Base-by-base conservation (phyloP, 805 yeast species). In the Ascoidea rubescens region DNA sequence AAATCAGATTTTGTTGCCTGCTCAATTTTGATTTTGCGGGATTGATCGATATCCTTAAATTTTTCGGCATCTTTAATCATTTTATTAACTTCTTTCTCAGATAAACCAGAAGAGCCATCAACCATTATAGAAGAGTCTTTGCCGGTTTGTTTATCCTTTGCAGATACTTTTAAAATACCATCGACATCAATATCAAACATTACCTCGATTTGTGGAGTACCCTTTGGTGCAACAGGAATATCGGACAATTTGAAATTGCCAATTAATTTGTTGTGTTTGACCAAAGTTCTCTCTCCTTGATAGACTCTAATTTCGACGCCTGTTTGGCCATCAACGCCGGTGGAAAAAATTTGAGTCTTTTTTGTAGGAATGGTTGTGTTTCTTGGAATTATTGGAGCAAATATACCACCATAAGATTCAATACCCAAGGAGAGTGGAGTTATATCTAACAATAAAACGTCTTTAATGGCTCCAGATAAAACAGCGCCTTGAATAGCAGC, bases 401-500 rank as follows among this genome's bases (percentile, higher is more conserved):
- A 84, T 17, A 85, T 80, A 51, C 93, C 93, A 47, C 95, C 93
- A 60, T 83, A 85, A 0, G 91, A 84, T 65, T 85, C 95, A 59
- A 85, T 85, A 53, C 95, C 95, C 50, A 85, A 66, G 16, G 93
- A 83, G 64, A 85, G 71, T 52, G 95, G 95, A 31, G 93, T 84
- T 28, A 86, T 93, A 67, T 86, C 95, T 58, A 86, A 72, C 52
- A 86, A 67, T 51, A 86, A 74, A 47, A 86, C 91, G 62, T 85
- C 84, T 67, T 79, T 82, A 52, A 86, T 82, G 59, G 85, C 88
- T 58, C 95, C 95, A 21, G 90, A 82, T 53, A 86, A 69, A 45
- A 86, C 83, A 59, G 90, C 95, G 61, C 91, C 95, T 69, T 86
- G 95, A 60, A 86, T 84, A 48, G 95, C 93, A 37, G 95, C 95